Percentiles rank a stretch among this genome's conserved stretches.
These are phyloP conservation scores for Agaricus sinodeliciosus DNA, from an alignment of 768 basidiomycete species.

Conservation along the genomic window DNA sequence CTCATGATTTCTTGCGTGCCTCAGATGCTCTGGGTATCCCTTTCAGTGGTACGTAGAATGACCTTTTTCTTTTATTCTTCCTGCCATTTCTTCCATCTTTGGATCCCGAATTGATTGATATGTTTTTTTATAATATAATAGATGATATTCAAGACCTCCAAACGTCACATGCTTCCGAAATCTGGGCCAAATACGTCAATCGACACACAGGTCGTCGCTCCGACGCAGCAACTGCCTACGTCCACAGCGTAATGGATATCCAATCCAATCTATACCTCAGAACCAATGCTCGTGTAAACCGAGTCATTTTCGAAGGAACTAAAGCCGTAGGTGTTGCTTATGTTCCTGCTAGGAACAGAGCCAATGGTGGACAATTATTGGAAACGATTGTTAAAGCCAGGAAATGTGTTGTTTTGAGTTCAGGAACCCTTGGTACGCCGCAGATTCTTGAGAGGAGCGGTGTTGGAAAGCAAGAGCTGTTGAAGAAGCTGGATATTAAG, in stretches of 20 bases:
- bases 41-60: constrained; percentile 45
- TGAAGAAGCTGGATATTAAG: constrained; percentile 53
- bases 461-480: constrained; percentile 47
- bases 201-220: constrained; percentile 65
- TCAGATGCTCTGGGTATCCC: constrained; percentile 55
- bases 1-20: constrained; percentile 65
- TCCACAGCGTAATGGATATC: constrained; percentile 65
- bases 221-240: constrained; percentile 60
- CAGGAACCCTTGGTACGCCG: constrained; percentile 64
- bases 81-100: background rate
- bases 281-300: constrained; percentile 58
- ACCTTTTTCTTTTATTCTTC: too few relatives aligned
- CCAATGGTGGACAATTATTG: constrained; percentile 37
- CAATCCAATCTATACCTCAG: constrained; percentile 63
- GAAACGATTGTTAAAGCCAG: constrained; percentile 65
- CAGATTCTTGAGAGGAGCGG: constrained; percentile 72
- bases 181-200: constrained; percentile 77
- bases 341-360: constrained; percentile 57
- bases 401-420: constrained; percentile 60
- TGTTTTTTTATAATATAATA: constrained; percentile 15
- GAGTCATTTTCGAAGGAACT: constrained; percentile 67
- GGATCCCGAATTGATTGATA: background rate
- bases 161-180: constrained; percentile 57
- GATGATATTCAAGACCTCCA: constrained; percentile 66
- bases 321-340: constrained; percentile 70